Conservation (phyloP, 164 flowering plant genomes). For the Magnolia sinica region DNA sequence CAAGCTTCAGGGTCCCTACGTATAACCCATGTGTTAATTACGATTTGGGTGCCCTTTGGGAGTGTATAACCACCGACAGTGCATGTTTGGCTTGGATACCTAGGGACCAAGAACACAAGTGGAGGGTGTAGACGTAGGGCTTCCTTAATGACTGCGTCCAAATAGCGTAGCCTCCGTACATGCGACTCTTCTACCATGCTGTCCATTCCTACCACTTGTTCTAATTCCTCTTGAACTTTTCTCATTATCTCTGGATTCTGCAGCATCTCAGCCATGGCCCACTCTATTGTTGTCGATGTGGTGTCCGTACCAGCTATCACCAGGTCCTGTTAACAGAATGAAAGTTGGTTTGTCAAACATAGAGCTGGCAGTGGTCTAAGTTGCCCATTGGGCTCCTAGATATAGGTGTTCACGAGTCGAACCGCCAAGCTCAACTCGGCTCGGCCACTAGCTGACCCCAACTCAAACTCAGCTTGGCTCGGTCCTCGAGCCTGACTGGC, state of each 20-base stretch:
- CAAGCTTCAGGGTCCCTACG: constrained; percentile 12
- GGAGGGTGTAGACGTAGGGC: constrained; percentile 5
- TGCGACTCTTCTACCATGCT: background rate
- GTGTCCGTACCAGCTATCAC: constrained; percentile 2
- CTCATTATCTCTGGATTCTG: background rate
- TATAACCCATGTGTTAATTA: constrained; percentile 8
- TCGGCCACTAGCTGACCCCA: no score
- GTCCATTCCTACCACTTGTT: background rate
- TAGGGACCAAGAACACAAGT: background rate
- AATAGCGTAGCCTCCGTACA: background rate
- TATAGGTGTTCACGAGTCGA: no score
- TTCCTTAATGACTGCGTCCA: constrained; percentile 1
- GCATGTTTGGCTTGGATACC: background rate
- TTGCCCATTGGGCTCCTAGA: no score
- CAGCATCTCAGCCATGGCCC: constrained; percentile 6
- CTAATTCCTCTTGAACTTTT: background rate
- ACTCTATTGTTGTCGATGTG: background rate
- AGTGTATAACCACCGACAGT: constrained; percentile 2
- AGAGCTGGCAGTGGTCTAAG: no score
- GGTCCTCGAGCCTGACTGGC: no score
- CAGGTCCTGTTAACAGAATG: background rate
- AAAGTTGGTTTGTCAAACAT: no score
- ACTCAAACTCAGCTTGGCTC: no score
- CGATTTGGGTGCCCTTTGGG: background rate
- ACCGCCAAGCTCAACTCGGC: no score